Evolutionary conservation across 441 rosid genomes (phyloP), one percentile per base, ranked within the genome.

Genomic region (Mallotus repandus): DNA sequence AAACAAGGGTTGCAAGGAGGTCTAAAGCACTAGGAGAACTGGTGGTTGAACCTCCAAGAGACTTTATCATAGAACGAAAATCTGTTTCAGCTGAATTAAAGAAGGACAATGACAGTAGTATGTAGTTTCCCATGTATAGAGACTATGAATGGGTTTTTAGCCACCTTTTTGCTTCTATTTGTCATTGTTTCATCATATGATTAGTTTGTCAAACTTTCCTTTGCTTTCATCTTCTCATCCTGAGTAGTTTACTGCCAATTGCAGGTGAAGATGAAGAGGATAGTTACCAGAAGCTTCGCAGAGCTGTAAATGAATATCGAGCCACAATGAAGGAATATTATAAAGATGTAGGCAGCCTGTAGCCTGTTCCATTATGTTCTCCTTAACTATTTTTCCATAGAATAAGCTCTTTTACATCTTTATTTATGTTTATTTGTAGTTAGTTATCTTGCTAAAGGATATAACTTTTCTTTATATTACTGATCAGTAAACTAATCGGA

Each of bases 281-380:
- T 73, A 68, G 69, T 66, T 90, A 83, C 76, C 79, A 88, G 76
- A 74, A 60, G 71, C 93, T 88, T 72, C 91, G 86, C 29, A 83
- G 35, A 78, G 93, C 86, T 71, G 89, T 88, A 70, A 67, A 55
- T 77, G 90, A 90, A 74, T 73, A 86, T 68, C 81, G 90, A 59
- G 68, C 66, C 46, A 79, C 79, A 58, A 88, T 83, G 92, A 88
- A 80, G 76, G 88, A 81, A 78, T 88, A 86, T 72, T 84, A 84
- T 43, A 72, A 79, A 79, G 84, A 85, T 66, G 95, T 90, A 70
- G 56, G 88, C 32, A 29, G 32, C 32, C 32, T 29, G 32, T 78
- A 59, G 70, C 76, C 60, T 19, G 10, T 29, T 29, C 63, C 68
- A 13, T n/a, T n/a, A 19, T 56, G 15, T 7, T 55, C 22, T 41